These are phyloP conservation scores for Crithidia sp. DNA, from an alignment of 208 protist genomes.

Conservation along the genomic window DNA sequence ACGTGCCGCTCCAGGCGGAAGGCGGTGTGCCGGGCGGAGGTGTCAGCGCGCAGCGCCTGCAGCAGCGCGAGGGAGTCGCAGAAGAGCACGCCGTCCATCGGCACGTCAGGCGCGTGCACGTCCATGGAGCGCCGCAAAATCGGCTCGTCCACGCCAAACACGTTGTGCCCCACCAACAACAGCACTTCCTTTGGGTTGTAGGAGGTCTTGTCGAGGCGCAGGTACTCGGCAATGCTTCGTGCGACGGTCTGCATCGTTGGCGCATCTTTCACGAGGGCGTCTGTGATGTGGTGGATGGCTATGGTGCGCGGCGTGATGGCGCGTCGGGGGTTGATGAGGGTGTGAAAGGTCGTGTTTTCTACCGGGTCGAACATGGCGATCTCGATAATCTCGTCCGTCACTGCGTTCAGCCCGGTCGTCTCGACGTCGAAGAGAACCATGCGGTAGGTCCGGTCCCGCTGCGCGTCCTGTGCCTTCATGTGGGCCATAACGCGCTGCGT, in stretches of 20 bases:
- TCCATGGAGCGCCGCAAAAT: constrained; percentile 77
- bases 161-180: constrained; percentile 86
- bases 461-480: constrained; percentile 40
- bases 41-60: constrained; percentile 6
- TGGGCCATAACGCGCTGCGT: constrained; percentile 42
- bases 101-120: constrained; percentile 31
- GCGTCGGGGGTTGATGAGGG: constrained; percentile 75
- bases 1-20: constrained; percentile 37
- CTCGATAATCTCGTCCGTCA: constrained; percentile 85
- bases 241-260: constrained; percentile 65
- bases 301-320: constrained; percentile 67
- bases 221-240: constrained; percentile 59
- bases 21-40: constrained; percentile 5
- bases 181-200: constrained; percentile 60
- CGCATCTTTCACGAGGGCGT: constrained; percentile 66
- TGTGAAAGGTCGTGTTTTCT: constrained; percentile 74
- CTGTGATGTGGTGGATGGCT: constrained; percentile 86
- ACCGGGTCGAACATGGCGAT: constrained; percentile 86
- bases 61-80: constrained; percentile 83
- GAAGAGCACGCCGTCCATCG: constrained; percentile 74
- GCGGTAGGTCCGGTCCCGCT: constrained; percentile 36
- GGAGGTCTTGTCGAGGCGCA: constrained; percentile 56
- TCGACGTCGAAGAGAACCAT: constrained; percentile 88
- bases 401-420: constrained; percentile 83
- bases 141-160: constrained; percentile 86